Conservation (phyloP, 2,329 filamentous ascomycete species). For the Cordyceps fumosorosea region DNA sequence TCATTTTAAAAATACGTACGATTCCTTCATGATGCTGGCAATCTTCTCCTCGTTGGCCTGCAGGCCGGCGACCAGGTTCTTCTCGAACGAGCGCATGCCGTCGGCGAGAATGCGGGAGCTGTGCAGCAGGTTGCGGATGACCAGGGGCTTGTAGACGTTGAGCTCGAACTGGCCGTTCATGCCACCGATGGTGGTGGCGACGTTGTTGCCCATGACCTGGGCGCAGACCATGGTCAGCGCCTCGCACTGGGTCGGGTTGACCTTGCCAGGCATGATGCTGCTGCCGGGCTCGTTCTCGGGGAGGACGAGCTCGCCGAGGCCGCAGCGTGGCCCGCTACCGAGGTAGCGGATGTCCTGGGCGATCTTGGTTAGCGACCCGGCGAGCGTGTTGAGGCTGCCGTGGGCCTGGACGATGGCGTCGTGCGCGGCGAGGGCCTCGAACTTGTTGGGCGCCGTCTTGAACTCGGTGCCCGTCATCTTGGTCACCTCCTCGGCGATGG, state of each 20-base stretch:
- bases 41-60: constrained; percentile 94
- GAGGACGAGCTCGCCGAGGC: constrained; percentile 84
- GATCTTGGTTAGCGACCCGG: constrained; percentile 90
- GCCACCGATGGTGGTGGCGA: constrained; percentile 85
- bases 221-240: constrained; percentile 95
- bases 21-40: constrained; percentile 82
- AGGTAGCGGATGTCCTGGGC: constrained; percentile 97
- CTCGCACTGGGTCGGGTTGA: constrained; percentile 98
- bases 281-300: constrained; percentile 98
- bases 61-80: constrained; percentile 81
- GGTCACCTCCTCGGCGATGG: constrained; percentile 81
- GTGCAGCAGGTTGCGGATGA: constrained; percentile 93
- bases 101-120: constrained; percentile 82
- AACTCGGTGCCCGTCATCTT: constrained; percentile 92
- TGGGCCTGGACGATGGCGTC: constrained; percentile 93
- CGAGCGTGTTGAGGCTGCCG: constrained; percentile 88
- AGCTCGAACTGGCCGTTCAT: constrained; percentile 98
- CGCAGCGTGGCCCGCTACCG: constrained; percentile 90
- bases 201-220: constrained; percentile 97
- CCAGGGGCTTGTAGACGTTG: constrained; percentile 96
- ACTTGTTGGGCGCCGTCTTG: constrained; percentile 97
- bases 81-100: constrained; percentile 91
- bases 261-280: constrained; percentile 99
- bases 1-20: constrained; percentile 47
- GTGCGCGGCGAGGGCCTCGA: constrained; percentile 92